Base-by-base conservation (phyloP, 2,329 filamentous ascomycete genomes). In the Cytospora leucostoma region DNA sequence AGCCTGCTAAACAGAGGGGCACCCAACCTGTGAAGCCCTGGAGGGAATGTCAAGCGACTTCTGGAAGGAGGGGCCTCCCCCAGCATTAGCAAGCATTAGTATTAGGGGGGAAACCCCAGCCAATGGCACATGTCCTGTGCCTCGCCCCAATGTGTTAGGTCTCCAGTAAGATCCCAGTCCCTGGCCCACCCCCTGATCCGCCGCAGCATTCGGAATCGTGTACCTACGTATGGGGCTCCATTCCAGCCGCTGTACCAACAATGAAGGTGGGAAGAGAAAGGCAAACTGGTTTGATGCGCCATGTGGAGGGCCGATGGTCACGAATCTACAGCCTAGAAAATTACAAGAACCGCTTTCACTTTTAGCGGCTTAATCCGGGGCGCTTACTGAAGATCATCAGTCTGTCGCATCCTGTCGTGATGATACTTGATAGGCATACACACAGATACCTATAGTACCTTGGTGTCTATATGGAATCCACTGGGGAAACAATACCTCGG, bases 171-270 rank as follows among this genome's bases (percentile, higher is more conserved):
- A 27, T 57, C 62, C 49, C 21, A 53, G 19, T 21, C 51, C 38
- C 58, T 62, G 53, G 38, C 54, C 58, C 53, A 56, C 62, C 62
- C 63, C 62, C 58, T 61, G 58, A 57, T 58, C 62, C 62, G 44
- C 60, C 53, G 49, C 53, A 51, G 53, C 59, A 61, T 38, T 61
- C 38, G 54, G 1, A 6, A 5, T 7, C 40, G 40, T 44, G 40
- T 27, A 27, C 27, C 27, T 27, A 27, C 27, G 27, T 27, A 27
- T 27, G 27, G 27, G 27, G 27, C 27, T 27, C 27, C 27, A 27
- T 27, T 27, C 2, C 27, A 27, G 27, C 27, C 27, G 27, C 27
- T 27, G 27, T 27, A 27, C 27, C 27, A 27, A 27, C 27, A 27
- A 27, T 27, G 27, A 27, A 27, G 27, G 27, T 27, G 27, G 27